Evolutionary conservation across 2,329 filamentous ascomycete species (phyloP).

Genomic region (Aspergillus neotritici): DNA sequence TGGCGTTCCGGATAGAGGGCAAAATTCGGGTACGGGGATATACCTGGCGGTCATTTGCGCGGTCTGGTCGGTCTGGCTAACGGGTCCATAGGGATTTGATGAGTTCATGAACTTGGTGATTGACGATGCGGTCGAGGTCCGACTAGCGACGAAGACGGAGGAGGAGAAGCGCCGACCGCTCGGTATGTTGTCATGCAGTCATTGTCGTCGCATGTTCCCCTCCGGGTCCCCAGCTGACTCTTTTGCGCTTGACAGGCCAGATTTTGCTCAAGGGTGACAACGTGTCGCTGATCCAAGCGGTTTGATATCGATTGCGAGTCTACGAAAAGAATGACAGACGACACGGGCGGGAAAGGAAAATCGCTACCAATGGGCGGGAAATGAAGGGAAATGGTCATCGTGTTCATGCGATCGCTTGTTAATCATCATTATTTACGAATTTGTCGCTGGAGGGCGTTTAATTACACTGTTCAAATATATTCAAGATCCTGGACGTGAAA

Average conservation of each 20-base stretch:
- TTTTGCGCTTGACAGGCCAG: conserved; percentile 54
- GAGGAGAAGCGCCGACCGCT: conserved; percentile 72
- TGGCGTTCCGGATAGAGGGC: conserved; percentile 88
- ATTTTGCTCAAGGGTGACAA: conserved; percentile 86
- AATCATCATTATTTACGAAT: conserved; percentile 14
- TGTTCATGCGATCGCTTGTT: conserved; percentile 6
- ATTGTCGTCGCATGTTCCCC: background rate
- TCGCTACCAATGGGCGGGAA: conserved; percentile 2
- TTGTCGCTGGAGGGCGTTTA: conserved; percentile 14
- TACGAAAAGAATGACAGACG: conserved; percentile 1
- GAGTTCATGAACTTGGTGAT: conserved; percentile 99
- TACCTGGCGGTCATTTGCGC: conserved; percentile 11
- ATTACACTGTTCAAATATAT: conserved; percentile 16
- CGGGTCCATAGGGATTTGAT: conserved; percentile 70
- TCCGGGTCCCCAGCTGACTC: conserved; percentile 8
- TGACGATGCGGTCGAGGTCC: conserved; percentile 91
- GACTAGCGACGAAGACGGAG: conserved; percentile 72
- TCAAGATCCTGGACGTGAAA: conserved; percentile 15
- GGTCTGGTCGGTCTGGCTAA: conserved; percentile 5
- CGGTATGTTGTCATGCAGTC: conserved; percentile 51
- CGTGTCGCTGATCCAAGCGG: conserved; percentile 69
- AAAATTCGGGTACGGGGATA: conserved; percentile 71
- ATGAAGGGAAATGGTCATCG: too few species aligned
- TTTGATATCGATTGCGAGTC: conserved; percentile 32
- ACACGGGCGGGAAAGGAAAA: conserved; percentile 7